These are phyloP conservation scores for Talaromyces thailandensis DNA, from an alignment of 495 filamentous ascomycete genomes.

Conservation along the genomic window DNA sequence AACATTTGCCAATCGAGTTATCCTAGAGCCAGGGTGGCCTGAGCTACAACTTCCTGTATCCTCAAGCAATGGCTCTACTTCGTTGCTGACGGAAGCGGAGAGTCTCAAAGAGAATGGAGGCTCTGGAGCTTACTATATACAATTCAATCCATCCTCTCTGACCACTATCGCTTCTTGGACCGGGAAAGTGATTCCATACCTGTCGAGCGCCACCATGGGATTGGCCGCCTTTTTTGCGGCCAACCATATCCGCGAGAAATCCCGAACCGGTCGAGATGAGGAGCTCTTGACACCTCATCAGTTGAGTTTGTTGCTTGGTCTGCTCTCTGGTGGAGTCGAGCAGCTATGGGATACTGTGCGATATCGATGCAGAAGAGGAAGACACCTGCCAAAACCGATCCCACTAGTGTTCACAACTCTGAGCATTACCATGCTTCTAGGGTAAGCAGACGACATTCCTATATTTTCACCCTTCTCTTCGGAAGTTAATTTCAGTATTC, in stretches of 20 bases:
- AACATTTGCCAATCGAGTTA: conserved; percentile 3
- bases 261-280: neutral
- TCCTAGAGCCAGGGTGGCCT: neutral
- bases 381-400: neutral
- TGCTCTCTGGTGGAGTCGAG: conserved; percentile 4
- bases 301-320: conserved; percentile 4
- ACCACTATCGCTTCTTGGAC: conserved; percentile 2
- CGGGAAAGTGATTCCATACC: neutral
- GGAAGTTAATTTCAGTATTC: neutral
- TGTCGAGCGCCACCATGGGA: conserved; percentile 1
- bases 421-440: conserved; percentile 1
- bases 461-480: neutral
- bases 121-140: neutral
- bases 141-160: conserved; percentile 1
- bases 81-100: neutral
- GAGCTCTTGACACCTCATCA: conserved; percentile 4
- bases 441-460: neutral
- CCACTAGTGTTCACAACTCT: conserved; percentile 1
- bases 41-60: conserved; percentile 3
- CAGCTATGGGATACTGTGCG: conserved; percentile 3
- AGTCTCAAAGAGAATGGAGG: neutral
- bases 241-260: conserved; percentile 4
- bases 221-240: conserved; percentile 2
- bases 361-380: conserved; percentile 4
- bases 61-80: neutral